A percentile compares a stretch with the other conserved stretches of the same genome.
phyloP scores from a whole-genome alignment of 495 filamentous ascomycete genomes.

The Aspergillus bridgeri region DNA sequence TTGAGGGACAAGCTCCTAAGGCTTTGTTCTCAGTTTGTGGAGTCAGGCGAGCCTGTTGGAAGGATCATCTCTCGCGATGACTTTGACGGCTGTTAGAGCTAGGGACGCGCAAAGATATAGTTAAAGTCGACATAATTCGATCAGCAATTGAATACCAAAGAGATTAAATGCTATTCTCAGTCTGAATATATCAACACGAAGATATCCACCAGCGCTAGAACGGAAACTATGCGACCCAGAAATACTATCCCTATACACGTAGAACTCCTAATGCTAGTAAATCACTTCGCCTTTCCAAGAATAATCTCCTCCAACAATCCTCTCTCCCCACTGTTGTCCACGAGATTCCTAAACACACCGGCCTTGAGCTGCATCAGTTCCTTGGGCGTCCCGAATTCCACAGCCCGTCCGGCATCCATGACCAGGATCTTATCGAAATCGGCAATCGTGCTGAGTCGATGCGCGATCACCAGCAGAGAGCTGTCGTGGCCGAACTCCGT shows the following conservation, averaged over 20 bases:
- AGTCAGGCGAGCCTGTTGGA: too few relatives aligned
- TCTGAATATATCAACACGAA: not conserved
- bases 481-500: slow-evolving; percentile 68
- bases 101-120: too few relatives aligned
- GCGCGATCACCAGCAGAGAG: slow-evolving; percentile 83
- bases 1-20: too few relatives aligned
- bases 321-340: slow-evolving; percentile 71
- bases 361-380: slow-evolving; percentile 59
- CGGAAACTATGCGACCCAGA: not conserved
- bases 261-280: not conserved
- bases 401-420: slow-evolving; percentile 68
- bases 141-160: too few relatives aligned
- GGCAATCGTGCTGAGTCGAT: slow-evolving; percentile 79
- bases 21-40: too few relatives aligned
- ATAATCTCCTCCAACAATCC: slow-evolving; percentile 57
- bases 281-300: slow-evolving; percentile 11
- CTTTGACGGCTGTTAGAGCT: too few relatives aligned
- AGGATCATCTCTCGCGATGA: too few relatives aligned
- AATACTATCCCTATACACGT: not conserved
- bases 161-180: not conserved
- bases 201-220: not conserved
- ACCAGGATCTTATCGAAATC: slow-evolving; percentile 86
- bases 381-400: slow-evolving; percentile 68
- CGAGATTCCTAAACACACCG: slow-evolving; percentile 67
- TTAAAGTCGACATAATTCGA: too few relatives aligned